Conservation (phyloP, 208 protist genomes). For the Naegleria gruberi region DNA sequence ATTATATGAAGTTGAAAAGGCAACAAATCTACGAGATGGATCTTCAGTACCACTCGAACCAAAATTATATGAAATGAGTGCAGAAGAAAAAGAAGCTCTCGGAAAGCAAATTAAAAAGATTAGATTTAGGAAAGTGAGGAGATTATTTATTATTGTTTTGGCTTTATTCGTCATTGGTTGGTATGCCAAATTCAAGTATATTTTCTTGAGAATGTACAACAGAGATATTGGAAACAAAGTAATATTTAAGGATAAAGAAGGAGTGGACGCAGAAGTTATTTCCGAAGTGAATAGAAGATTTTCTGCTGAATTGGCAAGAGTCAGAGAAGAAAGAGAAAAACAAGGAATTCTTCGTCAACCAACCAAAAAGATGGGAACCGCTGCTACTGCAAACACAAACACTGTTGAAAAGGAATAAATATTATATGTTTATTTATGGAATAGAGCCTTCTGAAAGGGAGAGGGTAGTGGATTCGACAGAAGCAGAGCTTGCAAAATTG, state of each 20-base stretch:
- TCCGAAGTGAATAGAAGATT: background rate
- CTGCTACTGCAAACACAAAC: background rate
- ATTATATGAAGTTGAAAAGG: background rate
- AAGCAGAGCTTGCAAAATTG: too few relatives aligned
- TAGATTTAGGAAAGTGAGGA: background rate
- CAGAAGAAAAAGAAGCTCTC: background rate
- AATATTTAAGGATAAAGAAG: background rate
- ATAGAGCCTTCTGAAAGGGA: too few relatives aligned
- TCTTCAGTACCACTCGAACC: background rate
- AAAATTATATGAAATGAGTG: background rate
- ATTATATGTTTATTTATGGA: too few relatives aligned
- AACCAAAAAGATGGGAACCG: background rate
- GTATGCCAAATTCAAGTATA: background rate
- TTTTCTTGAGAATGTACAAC: background rate
- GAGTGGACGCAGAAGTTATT: background rate
- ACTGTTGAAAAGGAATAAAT: too few relatives aligned
- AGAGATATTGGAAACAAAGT: background rate
- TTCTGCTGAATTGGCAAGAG: background rate
- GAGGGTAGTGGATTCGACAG: too few relatives aligned
- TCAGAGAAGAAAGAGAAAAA: background rate
- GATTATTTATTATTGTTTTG: background rate
- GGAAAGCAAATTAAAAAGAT: background rate
- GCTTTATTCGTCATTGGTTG: background rate
- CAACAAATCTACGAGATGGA: background rate
- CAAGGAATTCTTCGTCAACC: background rate